phyloP scores from a whole-genome alignment of 75 land plant genomes.

The Pseudotsuga menziesii region DNA sequence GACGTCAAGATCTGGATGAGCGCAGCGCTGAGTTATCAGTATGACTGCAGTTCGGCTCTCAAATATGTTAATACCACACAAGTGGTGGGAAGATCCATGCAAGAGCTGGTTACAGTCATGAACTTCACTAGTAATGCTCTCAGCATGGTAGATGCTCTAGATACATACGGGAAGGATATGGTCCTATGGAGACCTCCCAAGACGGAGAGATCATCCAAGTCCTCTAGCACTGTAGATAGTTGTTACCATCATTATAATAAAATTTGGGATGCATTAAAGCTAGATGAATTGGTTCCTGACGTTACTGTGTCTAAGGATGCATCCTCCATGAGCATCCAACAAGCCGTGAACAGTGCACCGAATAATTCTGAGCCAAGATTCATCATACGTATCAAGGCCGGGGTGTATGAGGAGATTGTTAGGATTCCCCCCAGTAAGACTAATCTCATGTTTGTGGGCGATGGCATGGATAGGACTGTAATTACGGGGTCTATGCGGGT shows the following conservation, averaged over 20 bases:
- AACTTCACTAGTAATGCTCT: conserved; percentile 63
- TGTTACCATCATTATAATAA: not conserved
- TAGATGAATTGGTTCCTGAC: conserved; percentile 12
- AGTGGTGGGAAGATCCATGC: not conserved
- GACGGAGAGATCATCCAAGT: conserved; percentile 30
- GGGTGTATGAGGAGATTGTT: conserved; percentile 51
- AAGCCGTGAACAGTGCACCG: conserved; percentile 51
- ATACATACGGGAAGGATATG: conserved; percentile 26
- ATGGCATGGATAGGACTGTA: conserved; percentile 50
- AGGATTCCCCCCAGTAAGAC: conserved; percentile 27
- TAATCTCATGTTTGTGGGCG: conserved; percentile 43
- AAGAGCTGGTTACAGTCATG: conserved; percentile 12
- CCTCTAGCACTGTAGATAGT: not conserved
- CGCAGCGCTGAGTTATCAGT: conserved; percentile 22
- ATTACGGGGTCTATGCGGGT: conserved; percentile 39
- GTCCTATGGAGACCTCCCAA: conserved; percentile 42
- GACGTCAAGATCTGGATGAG: conserved; percentile 44
- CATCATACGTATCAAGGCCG: conserved; percentile 34
- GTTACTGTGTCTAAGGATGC: conserved; percentile 45
- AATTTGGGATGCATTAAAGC: conserved; percentile 10
- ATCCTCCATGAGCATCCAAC: conserved; percentile 26
- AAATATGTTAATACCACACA: conserved; percentile 12
- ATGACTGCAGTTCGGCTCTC: conserved; percentile 31
- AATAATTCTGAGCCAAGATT: conserved; percentile 13
- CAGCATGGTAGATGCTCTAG: conserved; percentile 54